Conservation (phyloP, 306 rosid genomes). For the Cucurbita pepo region DNA sequence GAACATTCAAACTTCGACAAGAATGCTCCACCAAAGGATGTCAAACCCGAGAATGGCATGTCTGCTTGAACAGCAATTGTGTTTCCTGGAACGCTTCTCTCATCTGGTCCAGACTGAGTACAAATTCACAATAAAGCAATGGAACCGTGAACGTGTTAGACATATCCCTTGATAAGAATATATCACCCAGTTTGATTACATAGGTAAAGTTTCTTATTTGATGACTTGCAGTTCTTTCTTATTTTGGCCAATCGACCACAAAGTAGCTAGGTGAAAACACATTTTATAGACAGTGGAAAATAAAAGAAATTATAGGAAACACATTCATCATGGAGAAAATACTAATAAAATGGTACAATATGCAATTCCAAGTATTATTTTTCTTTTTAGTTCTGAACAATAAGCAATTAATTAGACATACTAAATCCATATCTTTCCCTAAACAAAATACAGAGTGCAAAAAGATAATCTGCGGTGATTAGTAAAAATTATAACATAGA, state of each 20-base stretch:
- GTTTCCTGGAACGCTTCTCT: slow-evolving; percentile 91
- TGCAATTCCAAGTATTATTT: no score
- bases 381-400: no score
- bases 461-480: neutral
- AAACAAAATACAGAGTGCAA: neutral
- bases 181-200: neutral
- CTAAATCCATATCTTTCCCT: neutral
- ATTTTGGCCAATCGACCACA: neutral
- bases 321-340: neutral
- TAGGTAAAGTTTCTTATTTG: neutral
- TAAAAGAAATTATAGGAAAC: neutral
- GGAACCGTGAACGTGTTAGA: neutral
- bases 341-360: neutral
- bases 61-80: slow-evolving; percentile 89
- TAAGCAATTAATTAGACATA: neutral
- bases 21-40: slow-evolving; percentile 83
- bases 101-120: slow-evolving; percentile 80
- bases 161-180: neutral
- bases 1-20: slow-evolving; percentile 85
- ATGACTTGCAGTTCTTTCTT: neutral
- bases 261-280: neutral
- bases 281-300: neutral
- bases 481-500: neutral
- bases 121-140: slow-evolving; percentile 5
- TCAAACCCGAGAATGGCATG: slow-evolving; percentile 74